These are phyloP conservation scores for Trichaptum fuscoviolaceum DNA, from an alignment of 768 basidiomycete species.

Conservation along the genomic window DNA sequence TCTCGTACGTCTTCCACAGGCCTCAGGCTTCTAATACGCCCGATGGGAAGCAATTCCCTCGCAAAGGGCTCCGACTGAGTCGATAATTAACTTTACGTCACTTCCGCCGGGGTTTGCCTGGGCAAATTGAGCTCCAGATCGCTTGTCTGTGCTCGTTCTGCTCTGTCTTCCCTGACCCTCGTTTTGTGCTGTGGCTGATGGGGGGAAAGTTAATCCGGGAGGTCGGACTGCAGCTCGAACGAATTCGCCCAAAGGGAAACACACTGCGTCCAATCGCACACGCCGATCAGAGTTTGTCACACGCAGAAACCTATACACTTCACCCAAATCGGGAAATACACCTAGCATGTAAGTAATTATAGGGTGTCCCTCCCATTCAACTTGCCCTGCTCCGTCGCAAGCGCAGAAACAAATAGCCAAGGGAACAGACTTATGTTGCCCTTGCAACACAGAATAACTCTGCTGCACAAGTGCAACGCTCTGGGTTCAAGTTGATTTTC, in stretches of 20 bases:
- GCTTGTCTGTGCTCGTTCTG: background rate
- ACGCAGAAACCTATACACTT: background rate
- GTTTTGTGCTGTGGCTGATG: background rate
- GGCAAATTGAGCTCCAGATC: background rate
- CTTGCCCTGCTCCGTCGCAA: background rate
- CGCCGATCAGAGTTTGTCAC: background rate
- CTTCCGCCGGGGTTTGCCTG: background rate
- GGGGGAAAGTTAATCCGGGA: background rate
- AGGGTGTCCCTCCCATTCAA: background rate
- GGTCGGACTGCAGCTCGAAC: background rate
- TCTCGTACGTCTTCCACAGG: background rate
- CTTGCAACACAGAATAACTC: background rate
- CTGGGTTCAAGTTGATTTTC: background rate
- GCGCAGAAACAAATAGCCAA: background rate
- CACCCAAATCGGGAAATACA: background rate
- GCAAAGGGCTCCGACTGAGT: background rate
- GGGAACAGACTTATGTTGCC: background rate
- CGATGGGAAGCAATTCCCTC: background rate
- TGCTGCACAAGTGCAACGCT: no score
- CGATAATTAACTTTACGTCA: slow-evolving; percentile 1
- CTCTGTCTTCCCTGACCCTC: background rate
- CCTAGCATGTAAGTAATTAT: background rate
- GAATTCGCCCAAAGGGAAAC: background rate
- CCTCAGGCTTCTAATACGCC: background rate
- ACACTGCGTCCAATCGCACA: background rate